A percentile compares a stretch with the other conserved stretches of the same genome.
These are phyloP conservation scores for Kwoniella shandongensis DNA, from an alignment of 768 basidiomycete genomes.

Conservation along the genomic window DNA sequence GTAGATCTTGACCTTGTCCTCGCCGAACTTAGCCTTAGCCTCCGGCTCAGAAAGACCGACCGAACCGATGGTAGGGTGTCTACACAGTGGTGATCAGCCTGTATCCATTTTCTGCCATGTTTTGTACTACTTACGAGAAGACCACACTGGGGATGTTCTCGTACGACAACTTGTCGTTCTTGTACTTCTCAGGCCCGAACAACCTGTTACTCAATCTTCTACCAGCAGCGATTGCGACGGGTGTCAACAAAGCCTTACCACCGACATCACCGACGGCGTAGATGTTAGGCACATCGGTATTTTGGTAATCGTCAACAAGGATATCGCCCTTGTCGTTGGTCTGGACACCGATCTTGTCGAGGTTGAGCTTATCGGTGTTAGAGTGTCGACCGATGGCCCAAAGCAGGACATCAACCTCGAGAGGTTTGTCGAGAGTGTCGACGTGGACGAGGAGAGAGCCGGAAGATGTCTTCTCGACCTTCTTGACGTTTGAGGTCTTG, in stretches of 20 bases:
- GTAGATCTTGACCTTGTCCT: conserved; percentile 85
- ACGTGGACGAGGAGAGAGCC: conserved; percentile 73
- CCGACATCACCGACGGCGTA: conserved; percentile 87
- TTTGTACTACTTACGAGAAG: conserved; percentile 71
- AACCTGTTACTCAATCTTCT: conserved; percentile 82
- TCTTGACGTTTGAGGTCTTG: conserved; percentile 69
- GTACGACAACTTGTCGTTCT: conserved; percentile 82
- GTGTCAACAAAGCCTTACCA: conserved; percentile 89
- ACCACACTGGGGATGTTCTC: conserved; percentile 91
- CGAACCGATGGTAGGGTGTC: conserved; percentile 92
- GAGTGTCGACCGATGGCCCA: conserved; percentile 94
- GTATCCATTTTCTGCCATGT: no score
- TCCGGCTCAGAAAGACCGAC: conserved; percentile 92
- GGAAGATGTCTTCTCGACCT: conserved; percentile 66
- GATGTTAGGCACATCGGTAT: conserved; percentile 68
- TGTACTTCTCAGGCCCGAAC: conserved; percentile 82
- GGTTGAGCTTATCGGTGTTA: conserved; percentile 72
- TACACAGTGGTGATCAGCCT: conserved; percentile 45
- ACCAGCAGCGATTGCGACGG: conserved; percentile 96
- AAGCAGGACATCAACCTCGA: conserved; percentile 81
- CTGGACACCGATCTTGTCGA: conserved; percentile 75
- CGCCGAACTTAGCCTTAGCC: conserved; percentile 81
- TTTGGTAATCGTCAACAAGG: conserved; percentile 87
- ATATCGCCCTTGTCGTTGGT: conserved; percentile 77
- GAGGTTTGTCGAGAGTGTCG: conserved; percentile 65